Base-by-base conservation (phyloP, 768 basidiomycete genomes). In the Tulasnella sp. region DNA sequence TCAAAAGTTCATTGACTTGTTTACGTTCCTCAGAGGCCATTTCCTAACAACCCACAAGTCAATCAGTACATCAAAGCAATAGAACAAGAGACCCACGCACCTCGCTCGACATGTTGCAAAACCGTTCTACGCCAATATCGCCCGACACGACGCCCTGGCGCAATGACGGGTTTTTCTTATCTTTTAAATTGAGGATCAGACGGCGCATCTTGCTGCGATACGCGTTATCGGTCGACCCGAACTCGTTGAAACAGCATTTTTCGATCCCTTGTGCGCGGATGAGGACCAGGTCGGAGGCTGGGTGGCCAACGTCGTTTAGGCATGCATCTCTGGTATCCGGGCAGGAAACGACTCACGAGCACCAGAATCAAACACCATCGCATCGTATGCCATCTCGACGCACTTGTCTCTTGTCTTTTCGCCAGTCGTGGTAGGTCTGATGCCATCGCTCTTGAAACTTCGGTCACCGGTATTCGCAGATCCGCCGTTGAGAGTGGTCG, bases 1-100 rank as follows among this genome's bases (percentile, higher is more conserved):
- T 77, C 59, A 98, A 84, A 66, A 82, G 84, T 58, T 78, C 77
- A 63, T 93, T 85, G 7, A 84, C 83, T 1, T 84, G 82, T 64
- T 88, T 86, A 31, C 90, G 78, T 62, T 93, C 89, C 66, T 90
- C 90, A 0, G 89, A 88, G 12, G 94, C 93, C 88, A 99, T 91
- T 65, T 98, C 93, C 90, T 94, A 59, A 21, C 46, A 17, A 25
- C 34, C 49, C 1, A 31, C n/a, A 41, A 9, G 19, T 12, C 15
- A 31, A 19, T 57, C 46, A 58, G 36, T 4, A 43, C 5, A n/a
- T 6, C 17, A 14, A 17, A n/a, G n/a, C 0, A 8, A 17, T 4
- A 51, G 46, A 23, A 21, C 15, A 46, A 34, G 5, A 15, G 23
- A n/a, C 6, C 3, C 6, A 68, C 77, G 41, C 65, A 87, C 90